Base-by-base conservation (phyloP, 345 rosid genomes). In the Diplotaxis tenuifolia region DNA sequence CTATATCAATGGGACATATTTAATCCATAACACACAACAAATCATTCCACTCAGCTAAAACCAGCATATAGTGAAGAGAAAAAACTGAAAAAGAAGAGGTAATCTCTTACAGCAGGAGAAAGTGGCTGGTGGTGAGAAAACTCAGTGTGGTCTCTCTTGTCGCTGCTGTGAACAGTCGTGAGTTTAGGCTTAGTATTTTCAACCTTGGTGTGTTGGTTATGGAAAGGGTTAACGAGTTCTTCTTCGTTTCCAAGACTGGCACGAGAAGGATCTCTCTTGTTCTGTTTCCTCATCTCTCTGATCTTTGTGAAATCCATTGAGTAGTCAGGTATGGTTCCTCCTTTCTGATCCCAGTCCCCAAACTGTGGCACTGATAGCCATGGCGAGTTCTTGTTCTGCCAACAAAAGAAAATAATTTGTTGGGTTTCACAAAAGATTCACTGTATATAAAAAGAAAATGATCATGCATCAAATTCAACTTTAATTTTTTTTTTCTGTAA, bases 271-370 rank as follows among this genome's bases (percentile, higher is more conserved):
- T 94, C 96, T 80, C 87, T 90, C 84, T 92, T 95, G 86, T 92
- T 92, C 67, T 85, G 96, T 83, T 92, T 92, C 86, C 99, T 88
- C 83, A 81, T 95, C 71, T 95, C 97, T 81, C 97, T 86, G 67
- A 92, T 88, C 81, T 95, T 95, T 9, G 96, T 65, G 87, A 92
- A 92, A 77, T 95, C 96, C 60, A 95, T 32, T 0, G 99, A 95
- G 82, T 95, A 91, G 73, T 95, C 99, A 1, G 98, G 98, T 71
- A 95, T 32, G 5, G 60, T 0, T 62, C 74, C 81, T 47, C 97
- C 99, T 83, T 89, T 90, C 80, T 88, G 91, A 56, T 95, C 97
- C 97, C 99, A 95, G 67, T 92, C 96, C 49, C 97, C 99, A 80
- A 95, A 95, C 62, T 90, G 96, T 32, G 99, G 97, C 57, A 95